phyloP scores from a whole-genome alignment of 2,329 filamentous ascomycete species.

The Alternaria infectoria region DNA sequence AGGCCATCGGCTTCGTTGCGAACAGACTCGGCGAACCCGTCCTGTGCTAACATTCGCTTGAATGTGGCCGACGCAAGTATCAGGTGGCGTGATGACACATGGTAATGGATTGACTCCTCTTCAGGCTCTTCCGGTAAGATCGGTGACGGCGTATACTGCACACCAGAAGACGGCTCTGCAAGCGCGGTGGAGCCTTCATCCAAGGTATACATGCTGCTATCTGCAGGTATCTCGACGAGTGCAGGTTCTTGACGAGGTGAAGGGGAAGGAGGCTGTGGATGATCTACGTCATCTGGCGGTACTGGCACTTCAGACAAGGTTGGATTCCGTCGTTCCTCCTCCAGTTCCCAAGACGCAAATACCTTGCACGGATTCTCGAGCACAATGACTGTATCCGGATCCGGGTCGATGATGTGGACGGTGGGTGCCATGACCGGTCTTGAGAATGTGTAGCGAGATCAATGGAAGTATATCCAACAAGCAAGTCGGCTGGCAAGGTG shows the following conservation, averaged over 20 bases:
- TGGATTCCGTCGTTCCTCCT: too few relatives aligned
- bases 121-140: neutral
- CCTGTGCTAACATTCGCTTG: neutral
- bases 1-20: neutral
- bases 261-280: neutral
- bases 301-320: too few relatives aligned
- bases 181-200: neutral
- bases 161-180: neutral
- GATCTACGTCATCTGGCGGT: too few relatives aligned
- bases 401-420: neutral
- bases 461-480: neutral
- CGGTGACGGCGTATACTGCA: too few relatives aligned
- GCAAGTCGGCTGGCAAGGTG: neutral
- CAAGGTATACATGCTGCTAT: neutral
- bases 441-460: neutral
- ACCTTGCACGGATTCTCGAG: neutral
- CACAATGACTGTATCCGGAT: constrained; percentile 1
- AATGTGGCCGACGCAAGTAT: neutral
- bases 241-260: neutral
- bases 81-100: constrained; percentile 5
- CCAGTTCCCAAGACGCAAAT: neutral
- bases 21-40: neutral
- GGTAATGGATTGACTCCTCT: neutral
- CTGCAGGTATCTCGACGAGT: neutral
- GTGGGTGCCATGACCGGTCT: neutral